These are phyloP conservation scores for Pharnaceum exiguum DNA, from an alignment of 148 eudicot species.

Conservation along the genomic window DNA sequence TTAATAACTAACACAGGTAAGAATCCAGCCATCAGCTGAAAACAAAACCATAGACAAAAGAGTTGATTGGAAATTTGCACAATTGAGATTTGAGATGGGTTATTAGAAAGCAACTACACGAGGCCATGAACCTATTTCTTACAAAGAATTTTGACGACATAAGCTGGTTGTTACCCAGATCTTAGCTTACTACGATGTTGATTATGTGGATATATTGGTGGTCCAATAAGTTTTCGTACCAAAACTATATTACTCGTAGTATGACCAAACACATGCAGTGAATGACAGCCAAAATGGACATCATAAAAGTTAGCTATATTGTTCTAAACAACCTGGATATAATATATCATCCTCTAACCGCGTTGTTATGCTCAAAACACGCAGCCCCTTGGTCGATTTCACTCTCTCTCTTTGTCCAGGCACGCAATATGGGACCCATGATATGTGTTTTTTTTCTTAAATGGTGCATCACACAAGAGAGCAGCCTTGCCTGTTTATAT, in stretches of 20 bases:
- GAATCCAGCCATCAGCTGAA: too few relatives aligned
- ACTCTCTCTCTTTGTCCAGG: background rate
- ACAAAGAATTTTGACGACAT: too few relatives aligned
- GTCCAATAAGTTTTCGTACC: background rate
- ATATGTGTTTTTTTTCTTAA: background rate
- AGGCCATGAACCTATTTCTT: too few relatives aligned
- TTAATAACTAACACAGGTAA: too few relatives aligned
- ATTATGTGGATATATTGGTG: too few relatives aligned
- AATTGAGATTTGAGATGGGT: too few relatives aligned
- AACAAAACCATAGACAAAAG: too few relatives aligned
- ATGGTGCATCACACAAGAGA: background rate
- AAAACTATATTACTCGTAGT: background rate
- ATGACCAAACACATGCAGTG: conserved; percentile 14
- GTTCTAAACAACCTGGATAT: conserved; percentile 19
- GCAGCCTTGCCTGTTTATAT: background rate
- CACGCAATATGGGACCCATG: conserved; percentile 14
- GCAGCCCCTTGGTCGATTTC: background rate
- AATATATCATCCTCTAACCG: conserved; percentile 7
- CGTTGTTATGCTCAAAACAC: conserved; percentile 10
- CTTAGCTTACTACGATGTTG: conserved; percentile 2
- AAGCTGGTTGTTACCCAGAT: background rate
- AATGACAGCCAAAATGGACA: conserved; percentile 21
- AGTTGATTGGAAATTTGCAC: too few relatives aligned
- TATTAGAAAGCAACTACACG: too few relatives aligned
- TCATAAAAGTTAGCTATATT: conserved; percentile 1